These are phyloP conservation scores for Colletotrichum simmondsii DNA, from an alignment of 2,329 filamentous ascomycete species.

Conservation along the genomic window DNA sequence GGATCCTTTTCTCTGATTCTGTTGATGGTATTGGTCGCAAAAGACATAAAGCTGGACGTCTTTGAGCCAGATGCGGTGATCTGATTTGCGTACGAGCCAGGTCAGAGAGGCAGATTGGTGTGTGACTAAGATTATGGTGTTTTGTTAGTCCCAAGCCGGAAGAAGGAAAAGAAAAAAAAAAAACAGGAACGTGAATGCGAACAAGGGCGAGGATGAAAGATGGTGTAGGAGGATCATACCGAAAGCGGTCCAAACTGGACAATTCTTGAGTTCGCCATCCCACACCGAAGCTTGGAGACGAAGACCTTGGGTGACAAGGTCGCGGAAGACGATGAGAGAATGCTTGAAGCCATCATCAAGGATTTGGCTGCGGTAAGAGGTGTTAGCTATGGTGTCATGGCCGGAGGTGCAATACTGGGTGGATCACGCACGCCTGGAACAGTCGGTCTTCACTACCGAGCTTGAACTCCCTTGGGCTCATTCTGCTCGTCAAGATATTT, in stretches of 20 bases:
- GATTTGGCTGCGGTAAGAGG: conserved; percentile 56
- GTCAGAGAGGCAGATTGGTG: conserved; percentile 57
- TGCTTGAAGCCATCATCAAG: conserved; percentile 65
- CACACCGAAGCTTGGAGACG: conserved; percentile 67
- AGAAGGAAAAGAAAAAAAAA: too few species aligned
- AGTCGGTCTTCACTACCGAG: conserved; percentile 61
- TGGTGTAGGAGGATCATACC: conserved; percentile 48
- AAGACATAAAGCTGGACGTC: conserved; percentile 70
- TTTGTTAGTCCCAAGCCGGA: neutral
- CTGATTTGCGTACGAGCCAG: conserved; percentile 63
- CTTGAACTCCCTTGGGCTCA: conserved; percentile 58
- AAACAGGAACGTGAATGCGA: neutral
- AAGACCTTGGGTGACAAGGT: conserved; percentile 57
- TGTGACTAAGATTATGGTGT: conserved; percentile 56
- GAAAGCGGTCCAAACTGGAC: conserved; percentile 74
- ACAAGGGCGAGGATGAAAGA: neutral
- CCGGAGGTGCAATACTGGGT: neutral
- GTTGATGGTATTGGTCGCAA: conserved; percentile 64
- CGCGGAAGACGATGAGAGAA: conserved; percentile 64
- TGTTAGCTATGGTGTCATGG: neutral
- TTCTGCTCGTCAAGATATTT: conserved; percentile 54
- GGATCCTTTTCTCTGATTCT: conserved; percentile 60
- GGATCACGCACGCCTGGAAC: conserved; percentile 65
- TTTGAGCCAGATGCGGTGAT: conserved; percentile 60
- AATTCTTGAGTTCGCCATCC: conserved; percentile 63